Evolutionary conservation across 1,284 basidiomycete species (phyloP), one percentile per base, ranked within the genome.

Genomic region (Leccinum solheimii): DNA sequence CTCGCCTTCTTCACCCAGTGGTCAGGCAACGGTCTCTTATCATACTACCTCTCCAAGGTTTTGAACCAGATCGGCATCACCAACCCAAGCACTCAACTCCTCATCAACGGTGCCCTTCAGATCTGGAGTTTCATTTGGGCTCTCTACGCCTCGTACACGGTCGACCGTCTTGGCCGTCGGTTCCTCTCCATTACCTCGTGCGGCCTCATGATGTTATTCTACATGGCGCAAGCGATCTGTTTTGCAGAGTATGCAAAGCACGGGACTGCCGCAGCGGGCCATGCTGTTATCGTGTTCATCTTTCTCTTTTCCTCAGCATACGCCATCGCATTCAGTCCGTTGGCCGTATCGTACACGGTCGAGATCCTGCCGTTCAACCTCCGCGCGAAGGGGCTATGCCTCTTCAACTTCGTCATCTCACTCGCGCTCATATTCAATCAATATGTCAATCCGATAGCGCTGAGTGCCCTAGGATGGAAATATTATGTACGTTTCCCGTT

Each of bases 381-480:
- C 57, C 89, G 91, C 68, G 88, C 92, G 57, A 92, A 92, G 78
- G 91, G 90, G 58, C 85, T 92, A 77, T 89, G 83, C 64, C 72
- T 91, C 55, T 89, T 90, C 79, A 87, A 86, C 78, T 86, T 90
- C 66, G 75, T 81, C 60, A 81, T 89, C 67, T 87, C 86, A 21
- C 66, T 86, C 26, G 84, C 88, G 0, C 83, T 89, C 65, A 86
- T 88, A 63, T 90, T 92, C 79, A 92, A 92, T 75, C 89, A 92
- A 76, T 92, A 90, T 67, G 85, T 89, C 71, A 93, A 92, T 76
- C 91, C 91, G n/a, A 82, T 92, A 68, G 90, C 88, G 3, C 80
- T 88, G 57, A 75, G 72, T 3, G 72, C 75, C 30, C 73, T 90
- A 59, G 76, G 72, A 52, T 92, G 90, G 90, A 89, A 84, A 70